phyloP scores from a whole-genome alignment of 305 asterid genomes.

The Coffea humblotiana region DNA sequence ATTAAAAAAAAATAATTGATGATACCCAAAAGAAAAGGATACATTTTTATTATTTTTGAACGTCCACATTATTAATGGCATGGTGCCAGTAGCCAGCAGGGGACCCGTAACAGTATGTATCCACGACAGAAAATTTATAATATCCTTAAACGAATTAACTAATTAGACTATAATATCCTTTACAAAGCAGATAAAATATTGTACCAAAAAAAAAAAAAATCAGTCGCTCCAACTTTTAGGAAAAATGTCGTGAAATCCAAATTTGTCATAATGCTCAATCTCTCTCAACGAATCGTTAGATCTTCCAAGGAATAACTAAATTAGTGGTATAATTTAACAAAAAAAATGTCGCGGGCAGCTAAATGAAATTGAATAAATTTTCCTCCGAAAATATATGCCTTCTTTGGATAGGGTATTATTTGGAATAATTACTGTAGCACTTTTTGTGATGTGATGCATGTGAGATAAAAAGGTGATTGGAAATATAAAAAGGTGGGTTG shows the following conservation, averaged over 20 bases:
- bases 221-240: background rate
- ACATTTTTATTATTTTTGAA: too few relatives aligned
- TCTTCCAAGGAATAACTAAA: background rate
- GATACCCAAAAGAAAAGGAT: too few relatives aligned
- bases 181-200: background rate
- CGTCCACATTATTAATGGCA: too few relatives aligned
- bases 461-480: too few relatives aligned
- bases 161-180: background rate
- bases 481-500: too few relatives aligned
- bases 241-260: background rate
- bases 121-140: too few relatives aligned
- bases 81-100: too few relatives aligned
- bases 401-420: too few relatives aligned
- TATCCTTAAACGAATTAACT: background rate
- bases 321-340: background rate
- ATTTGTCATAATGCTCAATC: background rate
- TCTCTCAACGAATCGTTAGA: conserved; percentile 1
- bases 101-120: too few relatives aligned
- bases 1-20: too few relatives aligned
- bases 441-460: too few relatives aligned
- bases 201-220: background rate
- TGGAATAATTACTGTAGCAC: too few relatives aligned
- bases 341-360: background rate
- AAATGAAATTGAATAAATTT: background rate
- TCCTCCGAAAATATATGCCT: background rate